Conservation (phyloP, 164 flowering plant genomes). For the Stephania japonica region DNA sequence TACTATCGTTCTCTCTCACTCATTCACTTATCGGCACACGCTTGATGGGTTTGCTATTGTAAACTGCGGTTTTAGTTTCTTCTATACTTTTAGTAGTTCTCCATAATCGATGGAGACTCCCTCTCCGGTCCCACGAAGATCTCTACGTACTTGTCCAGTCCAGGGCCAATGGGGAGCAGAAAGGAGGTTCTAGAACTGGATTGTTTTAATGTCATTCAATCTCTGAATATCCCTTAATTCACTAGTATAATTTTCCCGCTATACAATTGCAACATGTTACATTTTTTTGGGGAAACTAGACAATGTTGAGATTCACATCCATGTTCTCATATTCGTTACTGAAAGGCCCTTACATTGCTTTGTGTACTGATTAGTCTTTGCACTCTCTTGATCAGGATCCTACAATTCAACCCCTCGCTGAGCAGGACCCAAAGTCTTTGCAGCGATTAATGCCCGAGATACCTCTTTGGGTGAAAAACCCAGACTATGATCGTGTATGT, state of each 20-base stretch:
- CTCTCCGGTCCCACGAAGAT: too few species aligned
- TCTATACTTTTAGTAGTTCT: too few species aligned
- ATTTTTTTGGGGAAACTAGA: background rate
- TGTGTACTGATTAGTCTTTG: conserved; percentile 2
- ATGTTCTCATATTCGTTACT: background rate
- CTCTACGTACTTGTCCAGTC: too few species aligned
- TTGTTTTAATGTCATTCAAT: too few species aligned
- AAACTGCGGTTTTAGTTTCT: too few species aligned
- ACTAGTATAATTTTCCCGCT: background rate
- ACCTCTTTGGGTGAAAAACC: conserved; percentile 92
- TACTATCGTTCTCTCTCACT: too few species aligned
- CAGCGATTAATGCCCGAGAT: conserved; percentile 75
- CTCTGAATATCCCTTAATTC: too few species aligned
- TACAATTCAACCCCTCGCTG: conserved; percentile 65
- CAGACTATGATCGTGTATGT: conserved; percentile 94
- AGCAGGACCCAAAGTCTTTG: conserved; percentile 62
- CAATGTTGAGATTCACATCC: background rate
- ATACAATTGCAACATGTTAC: background rate
- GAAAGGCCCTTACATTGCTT: background rate
- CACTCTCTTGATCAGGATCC: conserved; percentile 52
- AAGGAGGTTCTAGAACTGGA: too few species aligned
- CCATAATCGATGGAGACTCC: too few species aligned
- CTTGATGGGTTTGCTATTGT: too few species aligned
- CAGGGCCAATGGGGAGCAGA: too few species aligned
- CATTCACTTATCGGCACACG: too few species aligned